Percentiles rank a stretch among this genome's conserved stretches.
These are phyloP conservation scores for Rhodocollybia butyracea DNA, from an alignment of 768 basidiomycete species.

Conservation along the genomic window DNA sequence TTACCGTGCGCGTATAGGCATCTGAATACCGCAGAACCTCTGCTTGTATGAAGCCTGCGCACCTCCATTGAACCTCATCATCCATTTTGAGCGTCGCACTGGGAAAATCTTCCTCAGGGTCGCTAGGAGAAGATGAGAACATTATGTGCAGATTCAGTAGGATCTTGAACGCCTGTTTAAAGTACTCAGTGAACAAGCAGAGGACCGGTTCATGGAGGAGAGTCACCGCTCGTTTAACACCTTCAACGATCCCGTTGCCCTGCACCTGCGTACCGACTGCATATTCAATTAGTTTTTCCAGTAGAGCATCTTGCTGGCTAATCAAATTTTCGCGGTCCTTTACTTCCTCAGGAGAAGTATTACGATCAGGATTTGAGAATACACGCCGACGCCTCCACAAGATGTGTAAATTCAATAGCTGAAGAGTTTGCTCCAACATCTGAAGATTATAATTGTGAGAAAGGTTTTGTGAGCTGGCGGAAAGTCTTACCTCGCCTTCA, in stretches of 20 bases:
- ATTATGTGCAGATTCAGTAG: constrained; percentile 79
- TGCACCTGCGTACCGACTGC: constrained; percentile 86
- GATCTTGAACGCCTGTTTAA: constrained; percentile 73
- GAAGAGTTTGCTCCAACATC: constrained; percentile 88
- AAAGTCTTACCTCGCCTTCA: constrained; percentile 71
- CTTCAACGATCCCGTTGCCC: constrained; percentile 53
- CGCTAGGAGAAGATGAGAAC: constrained; percentile 53
- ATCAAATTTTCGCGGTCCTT: constrained; percentile 52
- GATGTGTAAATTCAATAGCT: constrained; percentile 72
- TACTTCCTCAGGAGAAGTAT: constrained; percentile 55
- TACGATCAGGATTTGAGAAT: constrained; percentile 39
- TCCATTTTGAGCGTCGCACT: constrained; percentile 59
- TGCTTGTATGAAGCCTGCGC: constrained; percentile 86
- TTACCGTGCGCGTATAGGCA: constrained; percentile 30
- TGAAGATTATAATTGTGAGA: constrained; percentile 26
- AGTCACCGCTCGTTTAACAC: constrained; percentile 79
- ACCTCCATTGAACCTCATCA: constrained; percentile 85
- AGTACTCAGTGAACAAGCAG: background rate
- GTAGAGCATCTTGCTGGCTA: constrained; percentile 64
- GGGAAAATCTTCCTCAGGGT: constrained; percentile 39
- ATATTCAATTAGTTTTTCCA: constrained; percentile 79
- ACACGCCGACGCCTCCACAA: constrained; percentile 79
- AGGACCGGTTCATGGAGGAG: background rate
- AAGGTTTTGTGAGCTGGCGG: constrained; percentile 14
- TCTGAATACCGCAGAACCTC: constrained; percentile 87